Base-by-base conservation (phyloP, 2,329 filamentous ascomycete genomes). In the Beauveria pseudobassiana region DNA sequence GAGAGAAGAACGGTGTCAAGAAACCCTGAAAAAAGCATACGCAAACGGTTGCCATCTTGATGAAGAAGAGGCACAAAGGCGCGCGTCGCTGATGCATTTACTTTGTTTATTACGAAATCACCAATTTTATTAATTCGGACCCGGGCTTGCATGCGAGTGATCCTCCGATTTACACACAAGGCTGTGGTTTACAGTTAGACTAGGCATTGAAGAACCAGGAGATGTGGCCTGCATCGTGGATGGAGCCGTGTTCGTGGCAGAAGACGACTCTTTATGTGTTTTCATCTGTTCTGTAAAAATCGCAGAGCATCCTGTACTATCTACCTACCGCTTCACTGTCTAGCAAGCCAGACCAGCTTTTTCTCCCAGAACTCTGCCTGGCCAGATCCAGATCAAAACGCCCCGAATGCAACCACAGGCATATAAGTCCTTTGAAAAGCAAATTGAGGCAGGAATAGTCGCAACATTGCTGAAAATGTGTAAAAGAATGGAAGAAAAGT, bases 71-170 rank as follows among this genome's bases (percentile, higher is more conserved):
- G 52, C 45, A 49, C 26, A 50, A 30, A 46, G 55, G 53, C 20
- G 54, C 26, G 45, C 45, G 45, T 51, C 45, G 54, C 38, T 43
- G 56, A 56, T 59, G 62, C 61, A 64, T 62, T 57, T 65, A 65
- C 59, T 65, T 61, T 65, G 64, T 65, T 63, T 65, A 61, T 38
- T 18, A 43, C 34, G 45, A 57, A 40, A 50, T 26, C 34, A 26
- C 18, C 20, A 26, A 48, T 48, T 40, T 24, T 38, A 20, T 12
- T 10, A 52, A 38, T 5, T 22, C 45, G 34, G 12, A 16, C 9
- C 34, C 12, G 4, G 12, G 12, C 34, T 38, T 38, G 34, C 34
- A 38, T 38, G 12, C 34, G 34, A 38, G 34, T 38, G 12, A 38
- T 38, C 4, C 34, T 38, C 12, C 12, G 5, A 38, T 38, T 38